Evolutionary conservation across 371 early-diverging fungal species (phyloP), one percentile per base, ranked within the genome.

Genomic region (Zancudomyces culisetae): DNA sequence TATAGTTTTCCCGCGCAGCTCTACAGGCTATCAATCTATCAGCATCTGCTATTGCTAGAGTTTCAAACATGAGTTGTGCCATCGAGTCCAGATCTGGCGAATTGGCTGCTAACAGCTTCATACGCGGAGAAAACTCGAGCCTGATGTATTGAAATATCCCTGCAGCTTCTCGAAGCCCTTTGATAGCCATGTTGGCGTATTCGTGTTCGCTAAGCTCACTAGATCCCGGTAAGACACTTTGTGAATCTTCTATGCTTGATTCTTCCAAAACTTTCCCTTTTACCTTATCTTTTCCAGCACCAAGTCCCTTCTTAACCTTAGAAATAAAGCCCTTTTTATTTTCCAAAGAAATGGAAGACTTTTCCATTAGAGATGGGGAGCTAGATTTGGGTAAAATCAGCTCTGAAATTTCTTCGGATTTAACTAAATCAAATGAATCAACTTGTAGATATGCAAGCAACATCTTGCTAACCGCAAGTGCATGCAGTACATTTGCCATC

Each of bases 51-150:
- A 67, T 56, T 24, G 68, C 55, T 35, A 67, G 55, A 55, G 43
- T 66, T 47, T 63, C 57, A 55, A 67, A 52, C 64, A 66, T 67
- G 43, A 62, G 59, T 50, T 64, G 68, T 42, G 65, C 56, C 18
- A 55, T 60, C 2, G 68, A 60, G 21, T 57, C 55, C 45, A 67
- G 49, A 40, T 67, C 68, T 0, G 66, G 62, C n/a, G 60, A 61
- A 24, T 57, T 47, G 23, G 61, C 52, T 4, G 58, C 46, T 24
- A 57, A 49, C 21, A 42, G 42, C 23, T 42, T 46, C 8, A 59
- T 57, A 15, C 57, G 45, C 15, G 66, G 61, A 46, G 61, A 39
- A 12, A 65, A 53, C 15, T 55, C 19, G 39, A 56, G 60, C 8
- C 57, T 54, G 13, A 64, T 56, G 22, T 56, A 54, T 45, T 66